Conservation (phyloP, 2,329 filamentous ascomycete genomes). For the Myriangium duriaei region DNA sequence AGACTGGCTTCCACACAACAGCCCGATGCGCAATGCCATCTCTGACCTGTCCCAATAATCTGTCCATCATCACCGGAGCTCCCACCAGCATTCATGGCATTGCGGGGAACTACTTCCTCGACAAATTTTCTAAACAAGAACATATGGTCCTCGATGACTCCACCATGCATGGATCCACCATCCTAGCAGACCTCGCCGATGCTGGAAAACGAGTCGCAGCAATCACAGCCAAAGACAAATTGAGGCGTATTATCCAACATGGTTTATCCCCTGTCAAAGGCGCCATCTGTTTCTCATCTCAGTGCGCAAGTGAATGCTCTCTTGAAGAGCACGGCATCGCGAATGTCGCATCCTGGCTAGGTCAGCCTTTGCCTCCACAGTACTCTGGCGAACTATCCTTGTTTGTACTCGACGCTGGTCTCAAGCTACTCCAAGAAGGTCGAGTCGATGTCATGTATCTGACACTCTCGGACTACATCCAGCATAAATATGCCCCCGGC, state of each 20-base stretch:
- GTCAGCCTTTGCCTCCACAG: constrained; percentile 25
- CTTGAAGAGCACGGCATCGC: too few relatives aligned
- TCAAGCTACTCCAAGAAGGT: constrained; percentile 29
- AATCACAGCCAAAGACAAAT: constrained; percentile 34
- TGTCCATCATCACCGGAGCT: constrained; percentile 33
- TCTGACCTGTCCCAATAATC: constrained; percentile 35
- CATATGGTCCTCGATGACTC: constrained; percentile 31
- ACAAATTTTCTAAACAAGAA: constrained; percentile 27
- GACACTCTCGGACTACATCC: constrained; percentile 34
- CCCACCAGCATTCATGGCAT: constrained; percentile 31
- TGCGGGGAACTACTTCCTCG: constrained; percentile 33
- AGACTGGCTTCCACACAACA: constrained; percentile 30
- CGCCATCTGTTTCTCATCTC: constrained; percentile 31
- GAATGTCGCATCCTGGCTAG: too few relatives aligned
- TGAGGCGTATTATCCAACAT: constrained; percentile 30
- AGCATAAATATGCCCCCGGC: constrained; percentile 31
- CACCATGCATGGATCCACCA: constrained; percentile 29
- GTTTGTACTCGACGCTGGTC: constrained; percentile 32
- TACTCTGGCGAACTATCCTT: constrained; percentile 34
- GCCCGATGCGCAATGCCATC: constrained; percentile 32
- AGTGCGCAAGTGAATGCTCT: constrained; percentile 22
- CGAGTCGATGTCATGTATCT: constrained; percentile 31
- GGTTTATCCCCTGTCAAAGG: constrained; percentile 20
- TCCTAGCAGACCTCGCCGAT: constrained; percentile 29
- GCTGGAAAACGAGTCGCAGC: constrained; percentile 30